Evolutionary conservation across 225 moss, liverwort and hornwort genomes (phyloP).

Genomic region (Takakia lepidozioides): DNA sequence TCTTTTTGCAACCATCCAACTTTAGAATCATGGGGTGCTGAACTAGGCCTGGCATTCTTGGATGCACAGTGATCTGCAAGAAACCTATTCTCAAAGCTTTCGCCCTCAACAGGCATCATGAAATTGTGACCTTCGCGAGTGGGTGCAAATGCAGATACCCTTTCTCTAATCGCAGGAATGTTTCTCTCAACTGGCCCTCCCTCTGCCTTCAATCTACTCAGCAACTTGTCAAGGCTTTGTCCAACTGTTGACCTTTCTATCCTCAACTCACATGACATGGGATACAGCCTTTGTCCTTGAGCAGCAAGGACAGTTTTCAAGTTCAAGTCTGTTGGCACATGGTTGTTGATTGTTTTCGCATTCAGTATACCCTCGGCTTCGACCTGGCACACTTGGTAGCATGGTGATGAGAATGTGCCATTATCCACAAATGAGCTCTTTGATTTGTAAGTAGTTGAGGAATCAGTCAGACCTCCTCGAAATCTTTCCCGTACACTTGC

Average conservation of each 20-base stretch:
- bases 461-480: constrained; percentile 11
- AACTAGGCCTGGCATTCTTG: too few species aligned
- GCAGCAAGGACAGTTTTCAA: constrained; percentile 7
- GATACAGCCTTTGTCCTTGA: constrained; percentile 15
- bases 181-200: too few species aligned
- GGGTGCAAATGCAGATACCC: too few species aligned
- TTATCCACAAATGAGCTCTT: not conserved
- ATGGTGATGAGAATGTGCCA: not conserved
- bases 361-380: constrained; percentile 14
- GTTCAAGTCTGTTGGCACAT: constrained; percentile 1
- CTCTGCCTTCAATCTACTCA: constrained; percentile 28
- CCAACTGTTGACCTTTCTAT: constrained; percentile 12
- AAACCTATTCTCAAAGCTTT: too few species aligned
- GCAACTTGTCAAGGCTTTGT: constrained; percentile 25
- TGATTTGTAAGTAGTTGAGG: constrained; percentile 9
- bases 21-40: too few species aligned
- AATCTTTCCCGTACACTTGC: constrained; percentile 26
- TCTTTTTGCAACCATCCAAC: too few species aligned
- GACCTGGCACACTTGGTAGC: constrained; percentile 3
- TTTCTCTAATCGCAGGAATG: too few species aligned
- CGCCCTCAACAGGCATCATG: too few species aligned
- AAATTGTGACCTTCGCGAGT: too few species aligned
- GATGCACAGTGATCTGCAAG: too few species aligned
- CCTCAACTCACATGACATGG: constrained; percentile 11
- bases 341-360: constrained; percentile 5